Evolutionary conservation across 345 rosid genomes (phyloP), one percentile per base, ranked within the genome.

Genomic region (Salix viminalis): DNA sequence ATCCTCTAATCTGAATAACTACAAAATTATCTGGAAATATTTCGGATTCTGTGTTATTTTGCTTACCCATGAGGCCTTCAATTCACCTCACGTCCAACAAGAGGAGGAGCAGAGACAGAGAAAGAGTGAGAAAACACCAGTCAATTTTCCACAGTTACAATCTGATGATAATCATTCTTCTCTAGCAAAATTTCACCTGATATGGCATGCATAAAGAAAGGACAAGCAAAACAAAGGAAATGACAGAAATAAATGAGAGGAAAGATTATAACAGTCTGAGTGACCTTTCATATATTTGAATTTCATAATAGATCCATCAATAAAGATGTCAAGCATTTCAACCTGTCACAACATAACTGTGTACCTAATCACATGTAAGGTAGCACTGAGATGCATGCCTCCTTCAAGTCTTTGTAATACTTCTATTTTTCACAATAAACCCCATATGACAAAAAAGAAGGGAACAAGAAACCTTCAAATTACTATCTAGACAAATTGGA

Each of bases 361-460:
- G 85, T 82, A 79, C 74, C 87, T 77, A 82, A 79, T 79, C 79
- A 81, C 83, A 85, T 76, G 71, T 73, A 79, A 74, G 76, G 85
- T 52, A 69, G 85, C 86, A 81, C 72, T 74, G 60, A 36, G 42
- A 80, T 72, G 84, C 77, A 73, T 68, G 87, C 84, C 70, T 39
- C 28, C 48, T 21, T 64, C 67, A 71, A 80, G 80, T 77, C 84
- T 74, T 76, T 80, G 75, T 70, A 77, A 76, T 71, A 37, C 76
- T 75, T 73, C 65, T 73, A 61, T 75, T 74, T 79, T 76, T 79
- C 80, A 80, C 64, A 75, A 70, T 50, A 85, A 76, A 79, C 83
- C 89, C 88, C 85, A 54, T 74, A 73, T 21, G 0, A n/a, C 4
- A 77, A 80, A 86, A 79, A 32, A 32, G 34, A 21, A 82, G 85